Evolutionary conservation across 108 stramenopile species (phyloP), one percentile per base, ranked within the genome.

Genomic region (Skeletonema menzelii): DNA sequence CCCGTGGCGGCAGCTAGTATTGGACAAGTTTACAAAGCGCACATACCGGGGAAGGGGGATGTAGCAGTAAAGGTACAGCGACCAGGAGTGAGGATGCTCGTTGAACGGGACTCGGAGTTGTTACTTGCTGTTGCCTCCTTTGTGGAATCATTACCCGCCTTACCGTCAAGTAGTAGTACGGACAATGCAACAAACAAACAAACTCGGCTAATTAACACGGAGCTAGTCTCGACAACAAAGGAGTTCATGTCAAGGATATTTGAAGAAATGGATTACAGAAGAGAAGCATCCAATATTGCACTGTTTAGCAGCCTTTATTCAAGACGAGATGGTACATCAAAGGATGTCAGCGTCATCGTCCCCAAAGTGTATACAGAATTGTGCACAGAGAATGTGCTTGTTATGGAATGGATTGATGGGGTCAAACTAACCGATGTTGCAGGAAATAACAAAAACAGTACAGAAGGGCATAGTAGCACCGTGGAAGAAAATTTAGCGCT

Each of bases 201-300:
- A 37, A 49, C 27, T 53, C 59, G 85, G 17, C 75, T 89, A 12
- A 76, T 89, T 15, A 80, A 77, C 42, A 87, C 88, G 3, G 61
- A 84, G 14, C 31, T 92, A 22, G 76, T 73, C 2, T 73, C 77
- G 12, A 85, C 87, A 10, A 84, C 87, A 2, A 69, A 84, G 27
- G 91, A 92, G 47, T 92, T 92, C 76, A 92, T 87, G 91, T 70
- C 84, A 7, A 84, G 90, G 11, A 82, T 87, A 6, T 80, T 88
- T 59, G 87, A 88, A 65, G 87, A 88, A 31, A 46, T 88, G 15
- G 87, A 88, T 56, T 88, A 84, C 61, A 63, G 69, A 11, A 74
- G 79, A 14, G 87, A 88, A 63, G 84, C 82, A 10, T 40, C 38
- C 10, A 88, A 88, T 42, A 57, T 59, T 24, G 49, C 69, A 44